A percentile compares a stretch with the other conserved stretches of the same genome.
Conservation (phyloP, 2,329 filamentous ascomycete species). For the Colletotrichum nymphaeae region DNA sequence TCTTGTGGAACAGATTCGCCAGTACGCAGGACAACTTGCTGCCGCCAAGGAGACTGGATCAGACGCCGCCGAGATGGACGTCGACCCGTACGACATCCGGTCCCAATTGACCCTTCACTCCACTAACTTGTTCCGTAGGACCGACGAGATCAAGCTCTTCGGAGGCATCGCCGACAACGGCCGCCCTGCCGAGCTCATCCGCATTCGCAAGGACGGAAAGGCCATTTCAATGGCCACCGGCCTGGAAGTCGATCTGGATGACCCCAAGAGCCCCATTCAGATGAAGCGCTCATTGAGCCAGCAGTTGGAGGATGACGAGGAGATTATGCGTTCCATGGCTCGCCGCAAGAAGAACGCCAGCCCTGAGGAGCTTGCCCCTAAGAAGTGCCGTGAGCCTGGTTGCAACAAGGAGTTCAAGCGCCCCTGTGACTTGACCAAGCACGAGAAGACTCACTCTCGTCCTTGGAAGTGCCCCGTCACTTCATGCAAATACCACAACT, state of each 20-base stretch:
- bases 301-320: conserved; percentile 81
- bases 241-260: conserved; percentile 68
- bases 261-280: conserved; percentile 58
- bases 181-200: conserved; percentile 84
- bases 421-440: conserved; percentile 97
- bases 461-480: conserved; percentile 91
- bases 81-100: conserved; percentile 63
- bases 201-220: conserved; percentile 83
- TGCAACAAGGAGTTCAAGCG: conserved; percentile 96
- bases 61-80: conserved; percentile 67
- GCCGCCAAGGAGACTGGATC: conserved; percentile 76
- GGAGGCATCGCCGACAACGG: conserved; percentile 87
- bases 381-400: conserved; percentile 78
- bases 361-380: conserved; percentile 83
- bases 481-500: conserved; percentile 89
- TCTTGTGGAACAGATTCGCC: conserved; percentile 90
- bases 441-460: conserved; percentile 96
- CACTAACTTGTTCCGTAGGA: conserved; percentile 42
- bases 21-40: conserved; percentile 88
- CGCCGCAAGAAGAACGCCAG: conserved; percentile 93
- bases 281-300: conserved; percentile 77
- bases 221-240: conserved; percentile 82
- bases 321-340: conserved; percentile 92
- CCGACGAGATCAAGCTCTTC: conserved; percentile 81
- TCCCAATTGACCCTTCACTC: background rate